Evolutionary conservation across 305 asterid genomes (phyloP).

Genomic region (Fraxinus nigra): DNA sequence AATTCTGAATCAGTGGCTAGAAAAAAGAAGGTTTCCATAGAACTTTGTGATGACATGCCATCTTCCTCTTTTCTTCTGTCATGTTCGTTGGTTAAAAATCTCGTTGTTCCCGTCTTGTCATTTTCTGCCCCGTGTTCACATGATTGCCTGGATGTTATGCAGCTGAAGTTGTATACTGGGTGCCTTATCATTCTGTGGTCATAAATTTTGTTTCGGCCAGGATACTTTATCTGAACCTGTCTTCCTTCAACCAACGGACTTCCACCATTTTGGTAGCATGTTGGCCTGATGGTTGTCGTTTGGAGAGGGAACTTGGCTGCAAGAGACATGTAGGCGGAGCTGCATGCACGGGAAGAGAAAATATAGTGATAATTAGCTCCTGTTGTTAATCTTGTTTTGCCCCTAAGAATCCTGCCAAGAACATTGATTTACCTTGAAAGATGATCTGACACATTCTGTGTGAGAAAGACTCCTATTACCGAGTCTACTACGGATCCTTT

Average conservation of each 20-base stretch:
- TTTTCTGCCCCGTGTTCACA: conserved; percentile 34
- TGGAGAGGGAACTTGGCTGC: conserved; percentile 78
- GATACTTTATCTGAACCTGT: conserved; percentile 57
- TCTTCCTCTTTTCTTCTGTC: conserved; percentile 50
- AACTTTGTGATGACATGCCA: conserved; percentile 67
- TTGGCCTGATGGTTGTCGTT: conserved; percentile 28
- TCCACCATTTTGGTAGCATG: conserved; percentile 29
- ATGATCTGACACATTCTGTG: conserved; percentile 96
- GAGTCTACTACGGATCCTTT: conserved; percentile 98
- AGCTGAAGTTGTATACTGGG: conserved; percentile 35
- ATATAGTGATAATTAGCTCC: conserved; percentile 11
- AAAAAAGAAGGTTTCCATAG: conserved; percentile 58
- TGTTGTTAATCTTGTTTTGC: conserved; percentile 5
- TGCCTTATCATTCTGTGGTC: conserved; percentile 39
- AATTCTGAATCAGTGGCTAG: conserved; percentile 71
- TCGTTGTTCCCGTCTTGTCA: conserved; percentile 27
- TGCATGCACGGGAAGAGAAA: conserved; percentile 37
- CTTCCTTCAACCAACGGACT: conserved; percentile 47
- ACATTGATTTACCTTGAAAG: conserved; percentile 70
- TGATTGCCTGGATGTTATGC: conserved; percentile 35
- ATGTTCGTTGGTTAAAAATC: conserved; percentile 30
- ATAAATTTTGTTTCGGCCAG: conserved; percentile 54
- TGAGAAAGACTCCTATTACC: conserved; percentile 91
- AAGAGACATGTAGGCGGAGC: conserved; percentile 94
- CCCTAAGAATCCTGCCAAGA: conserved; percentile 4